Conservation (phyloP, 345 rosid species). For the Populus deltoides region DNA sequence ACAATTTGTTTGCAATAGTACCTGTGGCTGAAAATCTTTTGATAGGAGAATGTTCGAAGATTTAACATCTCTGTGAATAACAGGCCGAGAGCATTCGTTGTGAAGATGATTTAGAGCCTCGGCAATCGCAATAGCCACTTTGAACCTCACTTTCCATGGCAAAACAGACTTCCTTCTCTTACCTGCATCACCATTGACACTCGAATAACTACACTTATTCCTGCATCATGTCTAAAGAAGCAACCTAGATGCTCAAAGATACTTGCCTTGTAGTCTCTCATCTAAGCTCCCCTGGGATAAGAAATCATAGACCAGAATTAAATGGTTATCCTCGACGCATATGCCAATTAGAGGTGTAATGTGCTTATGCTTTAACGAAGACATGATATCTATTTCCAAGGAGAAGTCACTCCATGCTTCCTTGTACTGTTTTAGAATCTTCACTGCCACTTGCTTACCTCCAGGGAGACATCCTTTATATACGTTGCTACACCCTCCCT, state of each 20-base stretch:
- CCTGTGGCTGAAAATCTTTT: conserved; percentile 25
- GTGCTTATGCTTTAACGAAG: conserved; percentile 19
- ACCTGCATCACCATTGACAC: conserved; percentile 3
- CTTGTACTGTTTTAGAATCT: conserved; percentile 28
- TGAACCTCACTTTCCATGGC: conserved; percentile 31
- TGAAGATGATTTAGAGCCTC: conserved; percentile 31
- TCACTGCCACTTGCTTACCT: conserved; percentile 23
- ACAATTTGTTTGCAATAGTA: neutral
- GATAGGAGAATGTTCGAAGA: conserved; percentile 31
- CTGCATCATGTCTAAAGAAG: neutral
- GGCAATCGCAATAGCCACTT: conserved; percentile 23
- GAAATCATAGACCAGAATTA: conserved; percentile 30
- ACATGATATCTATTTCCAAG: conserved; percentile 28
- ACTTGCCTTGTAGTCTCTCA: conserved; percentile 22
- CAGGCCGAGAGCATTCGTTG: conserved; percentile 10
- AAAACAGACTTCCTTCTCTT: conserved; percentile 1
- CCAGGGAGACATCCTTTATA: conserved; percentile 20
- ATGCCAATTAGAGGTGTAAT: conserved; percentile 22
- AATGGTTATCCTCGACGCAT: conserved; percentile 16
- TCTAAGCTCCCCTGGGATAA: conserved; percentile 27
- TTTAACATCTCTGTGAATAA: conserved; percentile 33
- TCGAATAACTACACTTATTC: neutral
- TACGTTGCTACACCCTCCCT: conserved; percentile 32
- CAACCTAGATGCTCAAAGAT: neutral
- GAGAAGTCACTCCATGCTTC: conserved; percentile 27